Conservation (phyloP, 139 green algal species). For the Chlamydomonas sp. region DNA sequence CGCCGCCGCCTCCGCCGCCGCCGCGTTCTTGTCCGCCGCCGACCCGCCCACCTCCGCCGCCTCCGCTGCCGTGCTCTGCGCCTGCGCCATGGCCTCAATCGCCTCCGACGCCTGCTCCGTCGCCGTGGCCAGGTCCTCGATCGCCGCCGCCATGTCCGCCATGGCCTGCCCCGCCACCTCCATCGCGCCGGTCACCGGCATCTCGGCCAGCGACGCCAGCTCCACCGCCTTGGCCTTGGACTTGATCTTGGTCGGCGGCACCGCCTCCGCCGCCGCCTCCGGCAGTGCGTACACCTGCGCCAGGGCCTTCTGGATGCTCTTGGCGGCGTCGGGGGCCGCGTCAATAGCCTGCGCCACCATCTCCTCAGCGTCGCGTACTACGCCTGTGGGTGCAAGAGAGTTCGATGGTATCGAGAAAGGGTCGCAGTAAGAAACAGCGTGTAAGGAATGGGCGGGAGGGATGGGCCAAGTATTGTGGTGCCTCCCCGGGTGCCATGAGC, state of each 20-base stretch:
- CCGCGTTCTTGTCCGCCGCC: not conserved
- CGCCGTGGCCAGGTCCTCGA: conserved; percentile 11
- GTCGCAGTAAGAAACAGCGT: not conserved
- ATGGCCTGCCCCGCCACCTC: not conserved
- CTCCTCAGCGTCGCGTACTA: conserved; percentile 7
- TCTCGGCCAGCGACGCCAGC: not conserved
- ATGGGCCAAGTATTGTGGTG: too few species aligned
- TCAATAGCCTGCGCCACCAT: not conserved
- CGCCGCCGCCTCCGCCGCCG: conserved; percentile 9
- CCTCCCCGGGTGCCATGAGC: too few species aligned
- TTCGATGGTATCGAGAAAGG: too few species aligned
- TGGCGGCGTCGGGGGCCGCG: not conserved
- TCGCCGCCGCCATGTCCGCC: conserved; percentile 19
- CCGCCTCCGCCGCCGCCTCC: not conserved
- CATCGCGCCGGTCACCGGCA: too few species aligned
- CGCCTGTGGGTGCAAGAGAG: not conserved
- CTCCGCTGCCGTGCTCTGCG: not conserved
- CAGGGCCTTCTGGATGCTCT: not conserved
- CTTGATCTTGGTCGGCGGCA: too few species aligned
- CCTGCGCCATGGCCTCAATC: not conserved
- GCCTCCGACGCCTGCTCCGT: conserved; percentile 14
- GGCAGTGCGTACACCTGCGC: not conserved
- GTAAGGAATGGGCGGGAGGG: too few species aligned
- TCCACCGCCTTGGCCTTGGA: not conserved
- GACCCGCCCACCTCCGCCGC: not conserved